Conservation (phyloP, 1,284 basidiomycete genomes). For the Naganishia liquefaciens region DNA sequence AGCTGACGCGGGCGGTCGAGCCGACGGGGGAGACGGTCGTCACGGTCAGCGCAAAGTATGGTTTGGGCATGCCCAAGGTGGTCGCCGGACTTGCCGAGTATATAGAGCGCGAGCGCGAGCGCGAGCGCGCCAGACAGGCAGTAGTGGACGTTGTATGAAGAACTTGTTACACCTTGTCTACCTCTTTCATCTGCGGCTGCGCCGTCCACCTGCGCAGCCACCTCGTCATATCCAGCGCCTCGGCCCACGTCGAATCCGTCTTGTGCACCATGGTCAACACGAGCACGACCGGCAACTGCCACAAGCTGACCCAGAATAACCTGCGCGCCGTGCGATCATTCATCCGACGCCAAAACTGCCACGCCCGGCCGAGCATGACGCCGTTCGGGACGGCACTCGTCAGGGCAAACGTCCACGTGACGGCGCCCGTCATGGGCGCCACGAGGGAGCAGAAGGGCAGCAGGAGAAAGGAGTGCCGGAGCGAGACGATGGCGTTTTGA, state of each 20-base stretch:
- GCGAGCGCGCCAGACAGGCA: neutral
- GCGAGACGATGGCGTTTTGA: slow-evolving; percentile 80
- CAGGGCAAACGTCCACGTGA: slow-evolving; percentile 81
- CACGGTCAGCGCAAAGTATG: slow-evolving; percentile 76
- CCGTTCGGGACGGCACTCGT: slow-evolving; percentile 76
- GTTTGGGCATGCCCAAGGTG: slow-evolving; percentile 69
- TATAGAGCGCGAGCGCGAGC: slow-evolving; percentile 59
- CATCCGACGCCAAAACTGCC: slow-evolving; percentile 68
- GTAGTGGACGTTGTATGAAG: too few relatives aligned
- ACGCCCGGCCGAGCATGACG: slow-evolving; percentile 69
- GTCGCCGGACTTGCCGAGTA: slow-evolving; percentile 67
- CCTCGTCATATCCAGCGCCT: slow-evolving; percentile 17
- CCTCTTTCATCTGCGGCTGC: neutral
- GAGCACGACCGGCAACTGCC: slow-evolving; percentile 88
- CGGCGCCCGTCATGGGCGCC: slow-evolving; percentile 81
- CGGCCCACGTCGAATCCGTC: slow-evolving; percentile 34
- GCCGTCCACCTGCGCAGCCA: slow-evolving; percentile 15
- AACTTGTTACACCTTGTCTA: neutral
- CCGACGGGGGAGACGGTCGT: slow-evolving; percentile 59
- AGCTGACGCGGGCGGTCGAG: slow-evolving; percentile 46
- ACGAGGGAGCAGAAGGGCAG: slow-evolving; percentile 78
- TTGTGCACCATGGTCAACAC: slow-evolving; percentile 94
- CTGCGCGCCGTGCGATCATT: slow-evolving; percentile 74
- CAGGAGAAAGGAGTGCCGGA: slow-evolving; percentile 79
- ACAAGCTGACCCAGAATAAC: slow-evolving; percentile 80